Evolutionary conservation across 768 basidiomycete species (phyloP).

Genomic region (Sutorius australiensis): DNA sequence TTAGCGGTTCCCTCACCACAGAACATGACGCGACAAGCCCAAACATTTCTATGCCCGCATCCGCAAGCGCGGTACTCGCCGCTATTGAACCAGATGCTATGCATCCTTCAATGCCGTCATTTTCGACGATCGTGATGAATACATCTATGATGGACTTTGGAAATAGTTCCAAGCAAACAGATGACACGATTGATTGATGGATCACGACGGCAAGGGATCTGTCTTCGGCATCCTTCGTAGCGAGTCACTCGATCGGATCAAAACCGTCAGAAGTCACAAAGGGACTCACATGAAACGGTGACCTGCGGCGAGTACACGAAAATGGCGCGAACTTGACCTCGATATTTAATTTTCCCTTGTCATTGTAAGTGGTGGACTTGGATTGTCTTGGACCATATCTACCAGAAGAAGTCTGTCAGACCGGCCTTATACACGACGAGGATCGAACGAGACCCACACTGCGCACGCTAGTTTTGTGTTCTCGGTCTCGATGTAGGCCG

Average conservation of each 20-base stretch:
- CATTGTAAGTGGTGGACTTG: constrained; percentile 76
- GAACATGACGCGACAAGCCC: constrained; percentile 85
- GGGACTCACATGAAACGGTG: constrained; percentile 76
- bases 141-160: constrained; percentile 94
- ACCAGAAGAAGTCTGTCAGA: not conserved
- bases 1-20: constrained; percentile 47
- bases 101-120: constrained; percentile 87
- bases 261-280: not conserved
- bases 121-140: constrained; percentile 84
- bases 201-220: constrained; percentile 78
- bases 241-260: constrained; percentile 2
- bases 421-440: not conserved
- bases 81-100: constrained; percentile 85
- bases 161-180: constrained; percentile 83
- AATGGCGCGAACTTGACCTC: constrained; percentile 98
- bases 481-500: constrained; percentile 93
- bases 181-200: constrained; percentile 78
- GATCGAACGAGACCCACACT: constrained; percentile 56
- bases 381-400: constrained; percentile 87
- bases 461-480: constrained; percentile 93
- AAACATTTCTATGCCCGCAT: constrained; percentile 89
- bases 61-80: constrained; percentile 84
- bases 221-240: constrained; percentile 88
- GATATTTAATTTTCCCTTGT: constrained; percentile 85
- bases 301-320: constrained; percentile 70